Evolutionary conservation across 768 basidiomycete genomes (phyloP).

Genomic region (Glaciozyma martinii): DNA sequence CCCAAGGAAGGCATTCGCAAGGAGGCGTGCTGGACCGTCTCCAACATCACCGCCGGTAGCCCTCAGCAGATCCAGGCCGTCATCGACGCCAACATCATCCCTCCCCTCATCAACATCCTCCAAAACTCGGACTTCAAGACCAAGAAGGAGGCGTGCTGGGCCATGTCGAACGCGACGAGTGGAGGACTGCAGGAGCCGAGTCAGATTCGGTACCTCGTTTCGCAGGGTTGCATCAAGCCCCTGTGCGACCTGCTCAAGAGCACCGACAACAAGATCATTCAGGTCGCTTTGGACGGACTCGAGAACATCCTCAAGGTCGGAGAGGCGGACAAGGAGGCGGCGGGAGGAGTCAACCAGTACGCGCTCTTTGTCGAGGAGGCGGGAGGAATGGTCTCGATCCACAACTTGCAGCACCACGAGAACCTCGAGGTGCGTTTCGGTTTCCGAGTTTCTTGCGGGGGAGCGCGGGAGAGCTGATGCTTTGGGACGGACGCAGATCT

Average conservation of each 20-base stretch:
- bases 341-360: conserved; percentile 79
- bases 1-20: conserved; percentile 98
- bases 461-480: neutral
- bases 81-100: conserved; percentile 96
- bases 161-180: conserved; percentile 96
- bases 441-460: neutral
- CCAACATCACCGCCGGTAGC: conserved; percentile 94
- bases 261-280: conserved; percentile 99
- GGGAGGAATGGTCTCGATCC: conserved; percentile 96
- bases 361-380: conserved; percentile 94
- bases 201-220: conserved; percentile 95
- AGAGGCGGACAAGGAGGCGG: conserved; percentile 79
- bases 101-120: conserved; percentile 96
- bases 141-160: conserved; percentile 99
- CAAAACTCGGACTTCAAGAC: conserved; percentile 98
- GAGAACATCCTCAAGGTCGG: conserved; percentile 98
- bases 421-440: conserved; percentile 57
- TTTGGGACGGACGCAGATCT: conserved; percentile 48
- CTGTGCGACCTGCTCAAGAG: conserved; percentile 90
- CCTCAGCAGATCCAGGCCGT: conserved; percentile 94
- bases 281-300: conserved; percentile 88
- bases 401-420: conserved; percentile 98
- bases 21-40: conserved; percentile 99
- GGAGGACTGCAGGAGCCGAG: conserved; percentile 92
- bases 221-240: conserved; percentile 97